These are phyloP conservation scores for Leptodontidium sp. DNA, from an alignment of 2,329 filamentous ascomycete species.

Conservation along the genomic window DNA sequence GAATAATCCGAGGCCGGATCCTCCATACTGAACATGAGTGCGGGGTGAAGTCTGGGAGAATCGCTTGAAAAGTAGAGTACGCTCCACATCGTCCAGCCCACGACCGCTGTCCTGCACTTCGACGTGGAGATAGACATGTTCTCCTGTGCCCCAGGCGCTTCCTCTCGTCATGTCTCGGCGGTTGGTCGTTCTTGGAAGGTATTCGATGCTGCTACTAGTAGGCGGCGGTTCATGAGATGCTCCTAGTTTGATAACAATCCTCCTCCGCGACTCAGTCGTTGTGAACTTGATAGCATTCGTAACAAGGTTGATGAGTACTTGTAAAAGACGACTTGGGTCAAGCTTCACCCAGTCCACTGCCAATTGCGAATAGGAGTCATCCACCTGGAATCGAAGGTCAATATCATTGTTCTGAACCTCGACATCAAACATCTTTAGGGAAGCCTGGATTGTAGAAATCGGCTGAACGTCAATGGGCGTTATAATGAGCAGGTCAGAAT, in stretches of 20 bases:
- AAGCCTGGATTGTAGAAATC: slow-evolving; percentile 59
- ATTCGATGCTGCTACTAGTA: slow-evolving; percentile 27
- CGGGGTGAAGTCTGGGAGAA: slow-evolving; percentile 81
- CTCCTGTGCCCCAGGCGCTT: slow-evolving; percentile 45
- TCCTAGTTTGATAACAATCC: slow-evolving; percentile 54
- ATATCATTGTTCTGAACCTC: slow-evolving; percentile 76
- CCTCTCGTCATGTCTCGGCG: slow-evolving; percentile 33
- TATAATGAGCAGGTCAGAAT: slow-evolving; percentile 76
- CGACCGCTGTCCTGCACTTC: slow-evolving; percentile 80
- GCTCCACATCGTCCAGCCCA: slow-evolving; percentile 73
- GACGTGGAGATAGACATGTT: slow-evolving; percentile 73
- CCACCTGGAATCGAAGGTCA: slow-evolving; percentile 68
- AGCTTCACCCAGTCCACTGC: slow-evolving; percentile 71
- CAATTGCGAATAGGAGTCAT: slow-evolving; percentile 65
- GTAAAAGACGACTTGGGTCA: slow-evolving; percentile 78
- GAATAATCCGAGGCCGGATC: slow-evolving; percentile 80
- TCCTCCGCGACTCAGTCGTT: slow-evolving; percentile 64
- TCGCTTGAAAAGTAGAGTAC: slow-evolving; percentile 76
- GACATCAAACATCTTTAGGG: slow-evolving; percentile 80
- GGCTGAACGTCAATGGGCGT: slow-evolving; percentile 64
- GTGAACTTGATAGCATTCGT: slow-evolving; percentile 88
- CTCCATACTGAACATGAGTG: slow-evolving; percentile 81
- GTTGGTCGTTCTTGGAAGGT: slow-evolving; percentile 43
- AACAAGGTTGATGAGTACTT: slow-evolving; percentile 81
- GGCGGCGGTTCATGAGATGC: slow-evolving; percentile 31